These are phyloP conservation scores for Globisporangium irregulare DNA, from an alignment of 352 stramenopile genomes.

Conservation along the genomic window DNA sequence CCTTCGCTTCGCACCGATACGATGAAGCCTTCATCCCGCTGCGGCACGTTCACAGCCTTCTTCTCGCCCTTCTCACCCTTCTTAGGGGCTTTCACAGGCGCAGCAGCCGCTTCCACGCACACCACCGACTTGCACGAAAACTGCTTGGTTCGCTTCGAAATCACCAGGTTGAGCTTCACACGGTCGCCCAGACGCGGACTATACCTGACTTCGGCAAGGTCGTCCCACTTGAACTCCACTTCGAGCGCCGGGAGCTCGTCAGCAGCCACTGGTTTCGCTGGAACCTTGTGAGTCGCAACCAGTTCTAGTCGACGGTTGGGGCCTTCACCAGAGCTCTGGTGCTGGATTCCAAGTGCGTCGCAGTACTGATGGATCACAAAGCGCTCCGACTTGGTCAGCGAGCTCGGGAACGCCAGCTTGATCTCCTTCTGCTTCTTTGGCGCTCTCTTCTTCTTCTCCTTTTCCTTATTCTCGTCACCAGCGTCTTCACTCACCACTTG, in stretches of 20 bases:
- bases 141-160: constrained; percentile 67
- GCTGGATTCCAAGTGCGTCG: constrained; percentile 51
- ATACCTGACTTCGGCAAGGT: constrained; percentile 65
- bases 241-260: constrained; percentile 27
- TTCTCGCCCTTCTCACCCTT: constrained; percentile 20
- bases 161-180: constrained; percentile 57
- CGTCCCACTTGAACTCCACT: constrained; percentile 59
- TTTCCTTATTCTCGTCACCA: neutral
- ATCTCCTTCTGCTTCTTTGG: constrained; percentile 29
- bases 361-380: constrained; percentile 63
- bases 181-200: constrained; percentile 55
- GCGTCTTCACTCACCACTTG: constrained; percentile 11
- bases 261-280: constrained; percentile 10
- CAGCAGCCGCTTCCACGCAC: constrained; percentile 31
- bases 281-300: constrained; percentile 26
- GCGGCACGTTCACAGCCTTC: neutral
- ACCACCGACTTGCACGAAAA: constrained; percentile 52
- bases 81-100: constrained; percentile 15
- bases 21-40: constrained; percentile 59
- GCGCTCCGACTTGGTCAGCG: constrained; percentile 66
- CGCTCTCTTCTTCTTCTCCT: constrained; percentile 14
- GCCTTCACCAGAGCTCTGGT: constrained; percentile 48
- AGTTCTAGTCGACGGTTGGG: constrained; percentile 38
- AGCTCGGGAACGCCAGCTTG: constrained; percentile 33
- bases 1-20: constrained; percentile 59